Evolutionary conservation across 208 protist genomes (phyloP), one percentile per base, ranked within the genome.

Genomic region (Wallacemonas sp.): DNA sequence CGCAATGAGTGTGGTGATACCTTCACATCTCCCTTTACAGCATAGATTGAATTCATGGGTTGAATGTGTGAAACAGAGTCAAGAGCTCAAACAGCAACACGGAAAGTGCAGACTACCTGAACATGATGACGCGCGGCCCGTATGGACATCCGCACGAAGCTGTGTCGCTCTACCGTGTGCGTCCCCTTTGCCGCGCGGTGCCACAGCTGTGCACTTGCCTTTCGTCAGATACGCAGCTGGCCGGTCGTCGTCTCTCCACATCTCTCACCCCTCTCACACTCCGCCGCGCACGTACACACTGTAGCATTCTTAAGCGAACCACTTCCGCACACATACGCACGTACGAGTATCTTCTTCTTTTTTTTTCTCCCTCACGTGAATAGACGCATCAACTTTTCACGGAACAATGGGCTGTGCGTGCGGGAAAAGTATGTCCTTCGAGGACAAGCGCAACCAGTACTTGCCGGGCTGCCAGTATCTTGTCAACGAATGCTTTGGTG

Each of bases 401-500:
- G n/a, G n/a, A 3, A 45, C 45, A 26, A 87, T 85, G 83, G 79
- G 83, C 15, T 22, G 26, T 21, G 76, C 73, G 36, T 67, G 42
- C 36, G 68, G 36, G 0, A 76, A 46, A 13, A n/a, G 19, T 1
- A 19, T 32, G 33, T 37, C 33, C 17, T 66, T 76, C 19, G 61
- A 54, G 37, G 26, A 54, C 6, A 77, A 73, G 29, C 62, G 68
- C 19, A 30, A 59, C 29, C 68, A 67, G 50, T 84, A 82, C 59
- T 10, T 80, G 30, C 73, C 71, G 8, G 38, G 55, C 12, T 80
- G 71, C 62, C 63, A 37, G 34, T 39, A 61, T 39, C 69, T 91
- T 3, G 71, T 83, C 37, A 71, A 88, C 17, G 71, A 82, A 24
- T 82, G 73, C 44, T 83, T 88, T 19, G 41, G 41, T 5, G 41